Conservation (phyloP, 1,139 yeast species). For the Lizanozyma gosingica region DNA sequence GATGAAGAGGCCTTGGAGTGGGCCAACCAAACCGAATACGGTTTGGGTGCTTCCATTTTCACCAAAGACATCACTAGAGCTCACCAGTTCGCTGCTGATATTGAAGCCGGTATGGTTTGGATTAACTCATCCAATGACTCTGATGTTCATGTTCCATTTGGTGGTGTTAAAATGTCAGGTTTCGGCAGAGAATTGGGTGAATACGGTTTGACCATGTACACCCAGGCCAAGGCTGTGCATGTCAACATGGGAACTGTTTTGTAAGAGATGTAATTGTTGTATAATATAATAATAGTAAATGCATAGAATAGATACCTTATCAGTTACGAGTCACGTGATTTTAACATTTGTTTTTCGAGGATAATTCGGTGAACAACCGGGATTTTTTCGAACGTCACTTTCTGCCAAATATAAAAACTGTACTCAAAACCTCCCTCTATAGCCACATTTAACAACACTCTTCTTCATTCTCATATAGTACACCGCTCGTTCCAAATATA, state of each 20-base stretch:
- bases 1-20: slow-evolving; percentile 44
- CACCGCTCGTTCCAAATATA: no score
- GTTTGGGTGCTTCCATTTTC: slow-evolving; percentile 53
- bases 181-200: slow-evolving; percentile 85
- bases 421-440: no score
- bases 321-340: no score
- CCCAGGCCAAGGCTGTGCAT: slow-evolving; percentile 75
- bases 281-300: no score
- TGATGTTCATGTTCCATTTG: slow-evolving; percentile 71
- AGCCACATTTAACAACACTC: no score
- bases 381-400: no score
- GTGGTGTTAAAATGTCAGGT: slow-evolving; percentile 77
- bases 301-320: no score
- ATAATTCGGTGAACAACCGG: no score
- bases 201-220: slow-evolving; percentile 67
- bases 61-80: slow-evolving; percentile 39
- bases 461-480: no score
- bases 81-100: slow-evolving; percentile 34
- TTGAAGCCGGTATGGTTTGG: slow-evolving; percentile 47
- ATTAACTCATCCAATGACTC: slow-evolving; percentile 69
- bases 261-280: no score
- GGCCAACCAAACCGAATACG: slow-evolving; percentile 47
- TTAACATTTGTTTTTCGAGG: no score
- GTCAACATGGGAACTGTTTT: slow-evolving; percentile 40
- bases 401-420: no score